These are phyloP conservation scores for Wickerhamiella galacta DNA, from an alignment of 805 yeast species.

Conservation along the genomic window DNA sequence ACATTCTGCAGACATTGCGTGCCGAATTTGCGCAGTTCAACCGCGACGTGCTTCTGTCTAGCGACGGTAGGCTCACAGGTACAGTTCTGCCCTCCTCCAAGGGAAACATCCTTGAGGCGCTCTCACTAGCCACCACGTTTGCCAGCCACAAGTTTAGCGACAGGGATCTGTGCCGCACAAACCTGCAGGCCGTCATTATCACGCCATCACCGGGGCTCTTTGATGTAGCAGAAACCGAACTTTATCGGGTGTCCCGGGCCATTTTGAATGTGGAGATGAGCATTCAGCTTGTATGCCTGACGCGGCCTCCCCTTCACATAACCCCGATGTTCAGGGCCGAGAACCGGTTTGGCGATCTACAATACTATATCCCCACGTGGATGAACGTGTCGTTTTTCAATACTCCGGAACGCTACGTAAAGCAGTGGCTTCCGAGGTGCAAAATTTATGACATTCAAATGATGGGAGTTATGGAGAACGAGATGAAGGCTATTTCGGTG, in stretches of 20 bases:
- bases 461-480: slow-evolving; percentile 97
- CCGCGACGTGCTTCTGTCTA: slow-evolving; percentile 45
- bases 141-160: slow-evolving; percentile 64
- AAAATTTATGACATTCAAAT: slow-evolving; percentile 89
- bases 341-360: slow-evolving; percentile 11
- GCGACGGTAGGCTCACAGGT: slow-evolving; percentile 35
- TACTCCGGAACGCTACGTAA: slow-evolving; percentile 29
- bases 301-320: slow-evolving; percentile 82
- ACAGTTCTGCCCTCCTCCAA: slow-evolving; percentile 70
- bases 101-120: slow-evolving; percentile 76
- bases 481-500: slow-evolving; percentile 50
- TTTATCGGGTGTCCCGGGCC: slow-evolving; percentile 59
- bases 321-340: slow-evolving; percentile 70
- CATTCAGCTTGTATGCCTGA: slow-evolving; percentile 71
- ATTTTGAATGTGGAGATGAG: slow-evolving; percentile 68
- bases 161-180: slow-evolving; percentile 74
- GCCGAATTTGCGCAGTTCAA: slow-evolving; percentile 72
- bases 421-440: slow-evolving; percentile 80
- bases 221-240: slow-evolving; percentile 71
- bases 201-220: slow-evolving; percentile 89
- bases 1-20: slow-evolving; percentile 75
- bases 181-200: slow-evolving; percentile 74
- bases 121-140: slow-evolving; percentile 66
- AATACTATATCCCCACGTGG: slow-evolving; percentile 85
- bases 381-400: slow-evolving; percentile 85